A percentile compares a stretch with the other conserved stretches of the same genome.
Evolutionary conservation across 2,329 filamentous ascomycete genomes (phyloP).

Genomic region (Zymoseptoria pseudotritici): DNA sequence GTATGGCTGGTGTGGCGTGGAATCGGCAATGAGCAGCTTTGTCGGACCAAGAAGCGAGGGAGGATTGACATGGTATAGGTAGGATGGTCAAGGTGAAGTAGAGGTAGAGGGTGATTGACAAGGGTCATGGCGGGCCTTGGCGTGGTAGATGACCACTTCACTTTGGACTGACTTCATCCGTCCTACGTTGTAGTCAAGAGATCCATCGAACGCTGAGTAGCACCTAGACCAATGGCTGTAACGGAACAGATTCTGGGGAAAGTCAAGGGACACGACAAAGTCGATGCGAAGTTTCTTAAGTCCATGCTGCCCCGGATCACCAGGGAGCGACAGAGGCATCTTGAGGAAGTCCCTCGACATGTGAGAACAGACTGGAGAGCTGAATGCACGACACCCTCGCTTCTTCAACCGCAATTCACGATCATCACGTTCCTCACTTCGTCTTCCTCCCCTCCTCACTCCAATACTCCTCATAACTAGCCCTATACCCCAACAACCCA

Average conservation of each 20-base stretch:
- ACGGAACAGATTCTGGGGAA: no score
- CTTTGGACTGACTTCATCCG: constrained; percentile 2
- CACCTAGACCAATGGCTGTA: no score
- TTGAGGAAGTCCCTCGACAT: no score
- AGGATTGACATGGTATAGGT: background rate
- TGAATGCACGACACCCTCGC: background rate
- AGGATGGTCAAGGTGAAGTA: background rate
- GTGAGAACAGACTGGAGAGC: background rate
- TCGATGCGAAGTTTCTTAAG: no score
- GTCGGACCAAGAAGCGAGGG: background rate
- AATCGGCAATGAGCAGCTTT: background rate
- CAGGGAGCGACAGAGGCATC: no score
- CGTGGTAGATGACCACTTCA: background rate
- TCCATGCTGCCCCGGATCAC: no score
- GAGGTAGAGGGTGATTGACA: background rate
- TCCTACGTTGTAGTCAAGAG: no score
- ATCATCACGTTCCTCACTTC: background rate
- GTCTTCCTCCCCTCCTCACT: constrained; percentile 2
- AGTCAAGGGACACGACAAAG: no score
- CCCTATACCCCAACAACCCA: constrained; percentile 14
- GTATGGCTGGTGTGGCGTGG: background rate
- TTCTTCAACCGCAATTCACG: background rate
- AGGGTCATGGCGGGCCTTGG: background rate
- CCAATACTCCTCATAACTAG: constrained; percentile 18
- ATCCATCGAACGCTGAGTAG: no score